A percentile compares a stretch with the other conserved stretches of the same genome.
These are phyloP conservation scores for Saturnispora diversa DNA, from an alignment of 805 yeast species.

Conservation along the genomic window DNA sequence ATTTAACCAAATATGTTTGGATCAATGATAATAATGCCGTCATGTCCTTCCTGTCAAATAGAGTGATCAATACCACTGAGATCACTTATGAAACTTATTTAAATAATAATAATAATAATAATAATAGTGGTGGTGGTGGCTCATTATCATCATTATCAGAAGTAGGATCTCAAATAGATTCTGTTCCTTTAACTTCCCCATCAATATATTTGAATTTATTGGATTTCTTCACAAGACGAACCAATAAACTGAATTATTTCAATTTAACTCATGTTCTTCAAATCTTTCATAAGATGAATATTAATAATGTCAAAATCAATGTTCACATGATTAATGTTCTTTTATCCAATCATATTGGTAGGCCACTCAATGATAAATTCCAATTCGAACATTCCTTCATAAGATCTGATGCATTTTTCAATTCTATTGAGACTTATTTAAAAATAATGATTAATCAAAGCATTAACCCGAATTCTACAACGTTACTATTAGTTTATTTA, in stretches of 20 bases:
- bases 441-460: background rate
- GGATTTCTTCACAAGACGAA: constrained; percentile 11
- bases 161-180: constrained; percentile 1
- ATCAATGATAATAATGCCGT: constrained; percentile 10
- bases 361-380: constrained; percentile 3
- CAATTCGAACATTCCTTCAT: background rate
- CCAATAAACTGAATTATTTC: background rate
- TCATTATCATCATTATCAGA: no score
- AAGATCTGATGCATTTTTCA: background rate
- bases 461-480: constrained; percentile 4
- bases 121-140: no score
- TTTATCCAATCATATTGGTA: constrained; percentile 7
- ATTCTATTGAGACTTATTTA: constrained; percentile 1
- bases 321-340: constrained; percentile 6
- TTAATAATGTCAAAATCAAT: constrained; percentile 5
- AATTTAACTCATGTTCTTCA: constrained; percentile 3
- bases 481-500: constrained; percentile 4
- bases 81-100: background rate
- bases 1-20: constrained; percentile 7
- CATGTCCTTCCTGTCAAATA: constrained; percentile 7
- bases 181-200: constrained; percentile 5
- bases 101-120: background rate
- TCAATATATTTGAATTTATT: background rate
- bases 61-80: constrained; percentile 10
- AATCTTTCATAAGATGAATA: constrained; percentile 6